phyloP scores from a whole-genome alignment of 2,329 filamentous ascomycete species.

The Penicillium nordicum region DNA sequence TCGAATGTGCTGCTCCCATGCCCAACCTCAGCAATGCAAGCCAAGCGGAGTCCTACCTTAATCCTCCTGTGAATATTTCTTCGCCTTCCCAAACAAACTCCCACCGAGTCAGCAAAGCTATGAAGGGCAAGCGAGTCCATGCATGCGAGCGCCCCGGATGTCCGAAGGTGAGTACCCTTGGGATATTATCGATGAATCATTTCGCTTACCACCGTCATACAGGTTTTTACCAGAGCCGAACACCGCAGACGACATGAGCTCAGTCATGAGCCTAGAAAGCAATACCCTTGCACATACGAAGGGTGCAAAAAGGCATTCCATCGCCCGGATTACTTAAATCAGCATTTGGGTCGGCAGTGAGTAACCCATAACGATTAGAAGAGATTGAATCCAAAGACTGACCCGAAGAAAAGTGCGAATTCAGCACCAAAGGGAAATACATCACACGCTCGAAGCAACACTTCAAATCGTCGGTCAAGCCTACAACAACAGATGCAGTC shows the following conservation, averaged over 20 bases:
- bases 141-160: conserved; percentile 47
- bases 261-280: conserved; percentile 47
- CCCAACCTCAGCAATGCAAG: neutral
- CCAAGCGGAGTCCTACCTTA: neutral
- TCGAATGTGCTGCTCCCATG: neutral
- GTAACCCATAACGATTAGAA: conserved; percentile 12
- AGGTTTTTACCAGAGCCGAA: conserved; percentile 51
- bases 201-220: neutral
- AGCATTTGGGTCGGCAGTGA: conserved; percentile 50
- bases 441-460: neutral
- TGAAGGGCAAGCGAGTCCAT: conserved; percentile 51
- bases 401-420: neutral
- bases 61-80: neutral
- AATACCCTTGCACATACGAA: conserved; percentile 41
- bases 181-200: neutral
- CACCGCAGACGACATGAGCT: conserved; percentile 48
- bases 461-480: neutral
- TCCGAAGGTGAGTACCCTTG: conserved; percentile 38
- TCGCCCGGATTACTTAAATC: conserved; percentile 45
- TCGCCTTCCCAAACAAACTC: conserved; percentile 5
- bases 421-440: neutral
- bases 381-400: neutral
- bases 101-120: conserved; percentile 49
- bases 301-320: conserved; percentile 49
- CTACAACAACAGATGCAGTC: neutral